Evolutionary conservation across 2,329 filamentous ascomycete genomes (phyloP).

Genomic region (Calonectria honghensis): DNA sequence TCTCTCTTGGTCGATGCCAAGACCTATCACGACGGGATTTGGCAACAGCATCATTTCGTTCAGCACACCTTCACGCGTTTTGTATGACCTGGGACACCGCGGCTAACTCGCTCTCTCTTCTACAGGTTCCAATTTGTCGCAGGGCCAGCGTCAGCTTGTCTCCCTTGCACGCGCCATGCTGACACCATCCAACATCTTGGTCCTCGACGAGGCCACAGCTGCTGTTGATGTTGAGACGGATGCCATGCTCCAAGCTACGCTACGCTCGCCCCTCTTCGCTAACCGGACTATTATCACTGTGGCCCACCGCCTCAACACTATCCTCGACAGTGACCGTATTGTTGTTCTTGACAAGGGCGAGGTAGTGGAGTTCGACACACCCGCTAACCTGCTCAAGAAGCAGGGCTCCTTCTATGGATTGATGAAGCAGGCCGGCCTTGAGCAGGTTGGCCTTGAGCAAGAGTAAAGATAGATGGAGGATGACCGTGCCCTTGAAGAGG

Average conservation of each 20-base stretch:
- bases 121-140: constrained; percentile 92
- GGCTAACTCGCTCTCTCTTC: constrained; percentile 44
- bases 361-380: constrained; percentile 95
- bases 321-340: constrained; percentile 90
- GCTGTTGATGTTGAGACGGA: constrained; percentile 82
- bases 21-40: constrained; percentile 26
- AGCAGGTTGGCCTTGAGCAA: constrained; percentile 85
- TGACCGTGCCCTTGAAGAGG: constrained; percentile 30
- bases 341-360: constrained; percentile 93
- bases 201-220: constrained; percentile 96
- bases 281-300: constrained; percentile 99
- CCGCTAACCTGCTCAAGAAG: constrained; percentile 83
- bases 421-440: constrained; percentile 90
- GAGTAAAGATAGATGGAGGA: constrained; percentile 55
- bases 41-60: constrained; percentile 34
- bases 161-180: constrained; percentile 95
- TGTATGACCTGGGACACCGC: not conserved
- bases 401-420: constrained; percentile 90
- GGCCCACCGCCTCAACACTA: constrained; percentile 98
- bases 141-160: constrained; percentile 95
- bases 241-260: constrained; percentile 78
- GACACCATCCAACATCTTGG: constrained; percentile 96
- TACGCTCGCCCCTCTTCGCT: constrained; percentile 81
- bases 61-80: not conserved
- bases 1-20: constrained; percentile 22